phyloP scores from a whole-genome alignment of 306 rosid genomes.

The Rubus idaeus region DNA sequence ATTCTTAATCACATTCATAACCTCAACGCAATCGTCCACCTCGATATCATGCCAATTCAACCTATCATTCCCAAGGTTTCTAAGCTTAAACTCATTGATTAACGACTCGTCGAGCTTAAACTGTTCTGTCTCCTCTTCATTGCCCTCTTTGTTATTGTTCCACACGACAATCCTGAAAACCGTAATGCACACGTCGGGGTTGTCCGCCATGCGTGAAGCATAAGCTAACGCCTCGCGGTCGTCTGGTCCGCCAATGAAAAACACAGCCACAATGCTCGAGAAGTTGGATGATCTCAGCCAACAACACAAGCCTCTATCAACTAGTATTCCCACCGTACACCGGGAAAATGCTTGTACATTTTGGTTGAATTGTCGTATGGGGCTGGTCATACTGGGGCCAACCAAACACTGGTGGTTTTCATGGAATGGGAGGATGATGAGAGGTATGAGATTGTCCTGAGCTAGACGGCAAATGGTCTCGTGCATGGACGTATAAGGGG shows the following conservation, averaged over 20 bases:
- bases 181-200: constrained; percentile 12
- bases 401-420: constrained; percentile 12
- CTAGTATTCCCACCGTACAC: constrained; percentile 60
- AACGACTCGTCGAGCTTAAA: constrained; percentile 31
- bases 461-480: constrained; percentile 38
- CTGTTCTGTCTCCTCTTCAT: not conserved
- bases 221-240: constrained; percentile 57
- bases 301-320: constrained; percentile 32
- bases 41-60: constrained; percentile 25
- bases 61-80: constrained; percentile 8
- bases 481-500: constrained; percentile 59
- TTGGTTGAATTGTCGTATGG: constrained; percentile 35
- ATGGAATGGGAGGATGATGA: constrained; percentile 52
- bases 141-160: not conserved
- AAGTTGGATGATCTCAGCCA: not conserved
- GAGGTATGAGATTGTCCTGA: constrained; percentile 33
- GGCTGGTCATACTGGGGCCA: not conserved
- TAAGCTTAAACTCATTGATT: constrained; percentile 48
- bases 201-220: constrained; percentile 41
- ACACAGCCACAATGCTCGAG: constrained; percentile 31
- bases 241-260: constrained; percentile 58
- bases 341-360: constrained; percentile 32
- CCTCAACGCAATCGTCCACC: constrained; percentile 33
- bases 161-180: constrained; percentile 26
- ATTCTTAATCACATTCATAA: constrained; percentile 26